These are phyloP conservation scores for Elaeis oleifera DNA, from an alignment of 202 grass and related monocot genomes.

Conservation along the genomic window DNA sequence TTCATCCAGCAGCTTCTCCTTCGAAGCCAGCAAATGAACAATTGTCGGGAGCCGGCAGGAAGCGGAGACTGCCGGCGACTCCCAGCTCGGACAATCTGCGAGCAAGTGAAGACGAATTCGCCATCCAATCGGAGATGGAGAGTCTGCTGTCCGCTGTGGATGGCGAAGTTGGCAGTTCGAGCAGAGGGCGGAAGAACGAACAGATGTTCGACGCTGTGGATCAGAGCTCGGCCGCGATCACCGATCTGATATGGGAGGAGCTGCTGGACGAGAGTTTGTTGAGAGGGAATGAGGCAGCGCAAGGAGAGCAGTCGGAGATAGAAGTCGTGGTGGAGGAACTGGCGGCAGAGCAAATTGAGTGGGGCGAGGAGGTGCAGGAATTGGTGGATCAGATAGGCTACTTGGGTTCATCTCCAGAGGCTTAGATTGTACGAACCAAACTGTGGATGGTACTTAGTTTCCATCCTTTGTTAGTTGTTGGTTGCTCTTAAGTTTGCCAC, in stretches of 20 bases:
- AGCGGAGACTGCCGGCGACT: conserved; percentile 30
- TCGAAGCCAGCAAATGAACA: not conserved
- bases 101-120: not conserved
- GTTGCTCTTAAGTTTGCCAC: too few relatives aligned
- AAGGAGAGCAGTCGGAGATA: conserved; percentile 26
- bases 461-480: too few relatives aligned
- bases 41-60: conserved; percentile 23
- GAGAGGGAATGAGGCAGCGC: conserved; percentile 5
- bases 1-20: conserved; percentile 26
- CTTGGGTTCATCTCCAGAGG: not conserved
- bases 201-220: not conserved
- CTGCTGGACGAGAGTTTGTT: conserved; percentile 10
- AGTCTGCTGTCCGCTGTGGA: conserved; percentile 25
- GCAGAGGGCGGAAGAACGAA: not conserved
- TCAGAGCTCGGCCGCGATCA: not conserved
- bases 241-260: conserved; percentile 58
- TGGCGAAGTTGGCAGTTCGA: not conserved
- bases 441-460: too few relatives aligned
- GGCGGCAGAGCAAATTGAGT: conserved; percentile 21
- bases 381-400: conserved; percentile 37
- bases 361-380: conserved; percentile 38
- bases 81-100: not conserved
- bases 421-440: too few relatives aligned
- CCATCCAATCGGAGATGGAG: conserved; percentile 32
- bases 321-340: conserved; percentile 35